Conservation (phyloP, 2,329 filamentous ascomycete species). For the Incumbomyces lentus region DNA sequence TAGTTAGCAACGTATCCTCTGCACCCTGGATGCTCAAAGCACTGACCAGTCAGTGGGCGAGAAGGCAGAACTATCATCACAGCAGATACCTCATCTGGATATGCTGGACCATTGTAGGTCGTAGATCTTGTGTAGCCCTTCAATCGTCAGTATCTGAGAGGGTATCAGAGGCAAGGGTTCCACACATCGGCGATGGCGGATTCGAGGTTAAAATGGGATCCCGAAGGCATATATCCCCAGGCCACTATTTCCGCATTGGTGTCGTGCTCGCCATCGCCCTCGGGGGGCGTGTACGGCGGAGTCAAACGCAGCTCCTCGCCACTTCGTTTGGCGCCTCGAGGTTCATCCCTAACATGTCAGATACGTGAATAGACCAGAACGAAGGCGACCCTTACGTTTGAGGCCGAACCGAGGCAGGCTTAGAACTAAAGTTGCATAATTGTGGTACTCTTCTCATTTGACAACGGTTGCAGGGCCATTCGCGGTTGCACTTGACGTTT, state of each 20-base stretch:
- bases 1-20: neutral
- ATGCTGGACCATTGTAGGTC: neutral
- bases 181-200: no score
- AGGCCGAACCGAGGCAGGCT: conserved; percentile 14
- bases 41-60: neutral
- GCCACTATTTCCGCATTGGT: neutral
- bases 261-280: neutral
- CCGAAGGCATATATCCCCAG: no score
- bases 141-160: neutral
- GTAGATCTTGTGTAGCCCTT: neutral
- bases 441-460: conserved; percentile 39
- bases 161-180: no score
- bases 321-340: neutral
- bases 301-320: neutral
- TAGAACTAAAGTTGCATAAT: conserved; percentile 36
- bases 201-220: no score
- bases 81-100: neutral
- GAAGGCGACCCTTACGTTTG: conserved; percentile 8
- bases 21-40: neutral
- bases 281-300: neutral
- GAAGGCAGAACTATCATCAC: neutral
- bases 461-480: conserved; percentile 44
- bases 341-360: neutral
- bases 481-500: conserved; percentile 34
- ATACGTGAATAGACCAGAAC: conserved; percentile 5